Base-by-base conservation (phyloP, 768 basidiomycete genomes). In the Psilocybe cyanescens region DNA sequence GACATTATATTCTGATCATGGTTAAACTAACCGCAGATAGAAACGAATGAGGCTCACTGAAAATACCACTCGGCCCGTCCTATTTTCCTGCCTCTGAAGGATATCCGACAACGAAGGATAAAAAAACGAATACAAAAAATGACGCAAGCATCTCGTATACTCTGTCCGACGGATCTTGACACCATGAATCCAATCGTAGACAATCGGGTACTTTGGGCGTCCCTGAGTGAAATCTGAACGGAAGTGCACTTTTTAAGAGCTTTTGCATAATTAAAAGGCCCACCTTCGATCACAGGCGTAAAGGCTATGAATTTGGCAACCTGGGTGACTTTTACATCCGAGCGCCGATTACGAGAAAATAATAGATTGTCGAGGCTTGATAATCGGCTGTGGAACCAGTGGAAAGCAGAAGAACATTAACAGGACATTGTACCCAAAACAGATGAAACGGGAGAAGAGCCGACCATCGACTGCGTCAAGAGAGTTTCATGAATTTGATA, bases 1-100 rank as follows among this genome's bases (percentile, higher is more conserved):
- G 72, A 73, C 56, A 71, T 69, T 68, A 64, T 68, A 62, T 66
- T 64, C 62, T 65, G 67, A 67, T 65, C 68, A 65, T 54, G 46
- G 45, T 54, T 35, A 62, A 35, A 64, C 60, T 59, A 57, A 56
- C 65, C 61, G 60, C 63, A 71, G 69, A 70, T 69, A 72, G 69
- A 51, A 67, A 65, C 44, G 59, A 67, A 61, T 46, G 37, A 55
- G 48, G 60, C 62, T 67, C 67, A 67, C 67, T 64, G 55, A 28
- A 62, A 65, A 60, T 61, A 64, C 60, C 58, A 24, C 35, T 56
- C 63, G 65, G 64, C 37, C 64, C 66, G 64, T 56, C 60, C 24
- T 39, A 33, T 58, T 64, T 58, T 51, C 50, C 57, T 28, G 39
- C n/a, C 52, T 46, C 45, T 16, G 14, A 58, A 68, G 62, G 56